phyloP scores from a whole-genome alignment of 2,329 filamentous ascomycete genomes.

The Beauveria brongniartii region DNA sequence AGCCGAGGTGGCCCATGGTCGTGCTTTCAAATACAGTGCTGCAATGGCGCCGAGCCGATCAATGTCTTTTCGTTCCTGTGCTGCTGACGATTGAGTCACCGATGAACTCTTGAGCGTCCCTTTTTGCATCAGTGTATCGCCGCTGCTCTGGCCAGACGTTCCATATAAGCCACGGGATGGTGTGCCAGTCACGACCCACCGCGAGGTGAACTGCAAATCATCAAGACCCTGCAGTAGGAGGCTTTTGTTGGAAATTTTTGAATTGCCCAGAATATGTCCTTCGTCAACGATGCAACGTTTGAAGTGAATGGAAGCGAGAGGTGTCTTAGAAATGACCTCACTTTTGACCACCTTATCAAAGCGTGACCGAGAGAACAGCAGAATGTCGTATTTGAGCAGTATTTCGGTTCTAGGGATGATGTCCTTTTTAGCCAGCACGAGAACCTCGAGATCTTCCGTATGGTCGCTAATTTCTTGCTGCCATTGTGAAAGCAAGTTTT shows the following conservation, averaged over 20 bases:
- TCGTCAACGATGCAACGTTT: slow-evolving; percentile 88
- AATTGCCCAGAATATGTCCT: slow-evolving; percentile 75
- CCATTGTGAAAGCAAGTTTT: slow-evolving; percentile 83
- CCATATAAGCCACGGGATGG: slow-evolving; percentile 79
- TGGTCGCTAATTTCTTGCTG: slow-evolving; percentile 72
- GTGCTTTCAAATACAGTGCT: slow-evolving; percentile 63
- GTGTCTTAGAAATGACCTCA: slow-evolving; percentile 36
- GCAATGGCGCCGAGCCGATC: slow-evolving; percentile 59
- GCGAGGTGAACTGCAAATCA: slow-evolving; percentile 54
- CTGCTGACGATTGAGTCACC: slow-evolving; percentile 27
- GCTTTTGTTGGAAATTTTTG: slow-evolving; percentile 45
- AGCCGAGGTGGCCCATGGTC: slow-evolving; percentile 65
- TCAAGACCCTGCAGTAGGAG: slow-evolving; percentile 45
- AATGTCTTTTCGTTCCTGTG: slow-evolving; percentile 54
- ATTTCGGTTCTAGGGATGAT: slow-evolving; percentile 48
- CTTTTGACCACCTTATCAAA: slow-evolving; percentile 54
- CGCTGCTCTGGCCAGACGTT: background rate
- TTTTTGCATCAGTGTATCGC: too few species aligned
- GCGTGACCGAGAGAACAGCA: slow-evolving; percentile 66
- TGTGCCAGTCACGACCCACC: slow-evolving; percentile 88
- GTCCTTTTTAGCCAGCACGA: slow-evolving; percentile 50
- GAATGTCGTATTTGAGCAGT: slow-evolving; percentile 61
- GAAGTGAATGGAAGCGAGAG: slow-evolving; percentile 68
- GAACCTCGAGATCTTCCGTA: slow-evolving; percentile 54
- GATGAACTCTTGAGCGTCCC: too few species aligned